Evolutionary conservation across 1,284 basidiomycete genomes (phyloP), one percentile per base, ranked within the genome.

Genomic region (Cryptococcus jaspeensis): DNA sequence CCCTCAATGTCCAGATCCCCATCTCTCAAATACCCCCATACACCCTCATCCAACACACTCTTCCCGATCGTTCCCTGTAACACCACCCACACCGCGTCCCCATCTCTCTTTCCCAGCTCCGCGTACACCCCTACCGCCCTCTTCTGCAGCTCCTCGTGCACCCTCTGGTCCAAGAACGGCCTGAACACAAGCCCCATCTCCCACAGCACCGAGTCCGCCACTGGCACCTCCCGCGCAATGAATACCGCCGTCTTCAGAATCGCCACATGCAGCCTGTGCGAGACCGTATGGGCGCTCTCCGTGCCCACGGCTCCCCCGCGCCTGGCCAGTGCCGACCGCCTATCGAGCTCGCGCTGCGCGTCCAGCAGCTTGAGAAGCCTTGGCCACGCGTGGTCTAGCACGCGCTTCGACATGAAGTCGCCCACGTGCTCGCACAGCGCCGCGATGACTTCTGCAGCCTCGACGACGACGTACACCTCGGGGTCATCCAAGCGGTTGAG

Each of bases 371-470:
- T 69, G 40, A 79, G 79, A 68, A 94, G 89, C 28, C 82, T 83
- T 1, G 93, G 93, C 92, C 92, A 95, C 16, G 91, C 83, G 62
- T 95, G 89, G 62, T 94, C 89, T 83, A 91, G 87, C 18, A 96
- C 83, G 50, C 88, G 81, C 32, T 84, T 80, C 46, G 83, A 83
- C 88, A 96, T 91, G 77, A 90, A 94, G 51, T 84, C 84, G 15
- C 92, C 92, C 20, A 86, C 84, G 63, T 88, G 80, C 37, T 68
- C 76, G 0, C 85, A 82, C 25, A 97, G 79, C 0, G 83, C 76
- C 59, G 89, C 87, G 16, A 95, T 78, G 36, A 94, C 79, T 2
- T 75, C 78, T 1, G 87, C 85, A 0, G 90, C 86, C 40, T 87
- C 87, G 56, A 83, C 83, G 51, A 90, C 84, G 36, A 96, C 90